Evolutionary conservation across 202 grass and related monocot genomes (phyloP), one percentile per base, ranked within the genome.

Genomic region (Dendrocalamus latiflorus): DNA sequence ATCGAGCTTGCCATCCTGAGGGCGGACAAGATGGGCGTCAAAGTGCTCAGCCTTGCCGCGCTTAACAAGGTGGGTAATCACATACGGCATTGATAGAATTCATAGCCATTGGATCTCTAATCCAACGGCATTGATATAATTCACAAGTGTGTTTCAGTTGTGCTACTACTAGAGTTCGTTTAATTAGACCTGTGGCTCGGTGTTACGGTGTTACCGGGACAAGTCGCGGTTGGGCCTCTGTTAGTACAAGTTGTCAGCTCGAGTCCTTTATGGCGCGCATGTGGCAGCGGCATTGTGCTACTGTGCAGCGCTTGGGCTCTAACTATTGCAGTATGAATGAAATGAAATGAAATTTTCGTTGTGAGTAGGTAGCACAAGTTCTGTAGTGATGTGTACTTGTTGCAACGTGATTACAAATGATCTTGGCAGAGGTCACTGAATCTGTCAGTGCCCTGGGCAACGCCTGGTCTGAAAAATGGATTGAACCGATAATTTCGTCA

Each of bases 1-100:
- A 97, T 97, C 49, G 95, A 97, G 84, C 88, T 97, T 0, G 95
- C 92, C 51, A 97, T 97, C 24, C 78, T 97, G 20, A 77, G 95
- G 37, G 95, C 95, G 1, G 79, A 97, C 71, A 91, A 83, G 82
- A 93, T 97, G 72, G 95, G 95, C 20, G 95, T 97, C 61, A 94
- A 97, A 39, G 95, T 97, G 21, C 85, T 97, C 17, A 94, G 95
- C 73, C 95, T 97, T 36, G 95, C 95, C 10, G 95, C 95, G 25
- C 90, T 97, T 14, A 97, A 97, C 38, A 97, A 97, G 94, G 94
- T 97, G 56, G 47, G 66, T 43, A 30, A 8, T 7, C 3, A 3
- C 30, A 18, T 5, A 67, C 37, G 17, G 64, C 37, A 10, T 12
- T 14, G 41, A 16, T 22, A n/a, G n/a, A n/a, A n/a, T n/a, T n/a